Conservation (phyloP, 148 eudicot genomes). For the Camellia japonica region DNA sequence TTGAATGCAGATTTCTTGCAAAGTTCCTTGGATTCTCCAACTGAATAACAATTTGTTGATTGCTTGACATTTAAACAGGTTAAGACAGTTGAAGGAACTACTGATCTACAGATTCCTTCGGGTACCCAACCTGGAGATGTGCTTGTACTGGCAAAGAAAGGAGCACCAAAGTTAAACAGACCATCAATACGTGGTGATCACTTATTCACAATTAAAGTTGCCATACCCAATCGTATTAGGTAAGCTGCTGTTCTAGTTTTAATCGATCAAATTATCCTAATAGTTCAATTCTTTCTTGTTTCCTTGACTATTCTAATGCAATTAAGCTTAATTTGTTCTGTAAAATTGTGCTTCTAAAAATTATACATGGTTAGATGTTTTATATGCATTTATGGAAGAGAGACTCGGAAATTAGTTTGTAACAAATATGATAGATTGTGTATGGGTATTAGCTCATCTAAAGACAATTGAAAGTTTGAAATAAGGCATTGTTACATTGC, state of each 20-base stretch:
- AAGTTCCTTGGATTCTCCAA: neutral
- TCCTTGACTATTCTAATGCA: neutral
- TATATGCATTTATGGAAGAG: too few species aligned
- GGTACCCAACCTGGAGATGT: slow-evolving; percentile 98
- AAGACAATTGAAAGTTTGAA: too few species aligned
- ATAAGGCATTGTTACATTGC: too few species aligned
- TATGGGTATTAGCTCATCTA: too few species aligned
- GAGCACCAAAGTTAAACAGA: slow-evolving; percentile 85
- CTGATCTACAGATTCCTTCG: slow-evolving; percentile 80
- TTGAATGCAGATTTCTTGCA: slow-evolving; percentile 6
- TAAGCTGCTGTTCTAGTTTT: slow-evolving; percentile 22
- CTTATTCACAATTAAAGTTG: slow-evolving; percentile 71
- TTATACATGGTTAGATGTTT: too few species aligned
- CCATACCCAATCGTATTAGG: slow-evolving; percentile 93
- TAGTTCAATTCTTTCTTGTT: slow-evolving; percentile 3
- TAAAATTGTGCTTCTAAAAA: neutral
- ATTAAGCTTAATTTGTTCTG: neutral
- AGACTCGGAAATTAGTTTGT: too few species aligned
- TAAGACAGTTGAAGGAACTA: slow-evolving; percentile 84
- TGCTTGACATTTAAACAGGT: slow-evolving; percentile 43
- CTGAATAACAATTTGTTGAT: slow-evolving; percentile 2
- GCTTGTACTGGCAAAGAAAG: slow-evolving; percentile 89
- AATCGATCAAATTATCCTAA: slow-evolving; percentile 3
- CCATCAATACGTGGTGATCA: slow-evolving; percentile 98
- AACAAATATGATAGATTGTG: too few species aligned